Base-by-base conservation (phyloP, 1,139 yeast species). In the Candida frijolesensis region DNA sequence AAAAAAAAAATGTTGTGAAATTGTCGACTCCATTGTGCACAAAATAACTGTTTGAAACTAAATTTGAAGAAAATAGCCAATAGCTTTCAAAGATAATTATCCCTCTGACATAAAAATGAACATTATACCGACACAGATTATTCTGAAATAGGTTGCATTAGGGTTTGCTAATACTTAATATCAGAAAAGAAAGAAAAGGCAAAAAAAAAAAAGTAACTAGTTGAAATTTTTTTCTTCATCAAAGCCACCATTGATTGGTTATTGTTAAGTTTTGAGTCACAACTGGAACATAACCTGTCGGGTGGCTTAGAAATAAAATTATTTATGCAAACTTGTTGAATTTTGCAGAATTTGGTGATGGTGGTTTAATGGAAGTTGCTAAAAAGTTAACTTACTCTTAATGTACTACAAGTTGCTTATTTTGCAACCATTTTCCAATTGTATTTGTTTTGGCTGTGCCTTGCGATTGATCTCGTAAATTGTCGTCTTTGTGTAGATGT, bases 261-360 rank as follows among this genome's bases (percentile, higher is more conserved):
- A 11, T 37, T 33, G 35, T n/a, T 33, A 33, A 33, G 11, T 15
- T 25, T 25, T 25, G 29, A 5, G 29, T 2, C 29, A 3, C 2
- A 33, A 33, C 2, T n/a, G 15, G 8, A 7, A 12, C 35, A 33
- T 33, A 33, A 35, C 39, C 39, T 11, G 6, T 8, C 6, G 25
- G 22, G 14, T 9, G 41, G 41, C 41, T 37, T 37, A 18, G 27
- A 37, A 37, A 37, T 11, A 19, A 19, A 19, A 19, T 19, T 19
- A 19, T 19, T 18, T 18, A 37, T 37, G 27, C 41, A 37, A 37
- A 9, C 18, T 37, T n/a, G 6, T 12, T 10, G 14, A 18, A 18
- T 37, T 18, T 37, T 37, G 25, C 25, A 22, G 12, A 37, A 37
- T 19, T 25, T 41, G 43, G 43, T 41, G 43, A 41, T 41, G 43